phyloP scores from a whole-genome alignment of 2,329 filamentous ascomycete species.

The Akanthomyces uredinophilus region DNA sequence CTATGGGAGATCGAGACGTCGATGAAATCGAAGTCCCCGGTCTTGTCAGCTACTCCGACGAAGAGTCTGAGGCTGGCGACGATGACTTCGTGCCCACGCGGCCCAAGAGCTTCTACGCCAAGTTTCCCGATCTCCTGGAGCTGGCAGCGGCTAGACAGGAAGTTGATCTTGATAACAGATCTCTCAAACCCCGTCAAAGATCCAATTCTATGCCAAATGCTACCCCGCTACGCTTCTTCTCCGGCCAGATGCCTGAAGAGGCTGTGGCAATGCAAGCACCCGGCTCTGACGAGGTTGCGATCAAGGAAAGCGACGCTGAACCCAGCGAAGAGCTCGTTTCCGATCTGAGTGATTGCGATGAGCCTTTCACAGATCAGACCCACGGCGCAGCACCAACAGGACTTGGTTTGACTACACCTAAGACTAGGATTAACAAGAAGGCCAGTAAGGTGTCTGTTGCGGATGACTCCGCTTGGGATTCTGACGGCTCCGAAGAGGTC shows the following conservation, averaged over 20 bases:
- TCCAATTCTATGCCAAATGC: slow-evolving; percentile 46
- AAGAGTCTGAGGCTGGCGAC: slow-evolving; percentile 47
- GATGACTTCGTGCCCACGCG: slow-evolving; percentile 30
- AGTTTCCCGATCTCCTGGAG: background rate
- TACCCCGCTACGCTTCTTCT: slow-evolving; percentile 18
- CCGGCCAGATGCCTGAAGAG: background rate
- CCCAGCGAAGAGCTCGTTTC: background rate
- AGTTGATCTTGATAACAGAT: slow-evolving; percentile 32
- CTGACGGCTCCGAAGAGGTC: slow-evolving; percentile 39
- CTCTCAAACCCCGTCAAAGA: slow-evolving; percentile 36
- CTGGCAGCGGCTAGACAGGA: slow-evolving; percentile 22
- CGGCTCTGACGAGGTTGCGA: background rate
- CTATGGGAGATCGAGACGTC: slow-evolving; percentile 61
- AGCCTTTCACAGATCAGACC: background rate
- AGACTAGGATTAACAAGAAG: background rate
- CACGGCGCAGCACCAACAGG: background rate
- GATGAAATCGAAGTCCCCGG: slow-evolving; percentile 78
- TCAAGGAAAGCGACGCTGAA: background rate
- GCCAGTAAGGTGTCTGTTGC: background rate
- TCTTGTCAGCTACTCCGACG: slow-evolving; percentile 56
- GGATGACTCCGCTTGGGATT: slow-evolving; percentile 11
- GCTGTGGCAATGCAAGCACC: background rate
- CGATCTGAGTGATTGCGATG: background rate
- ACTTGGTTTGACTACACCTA: slow-evolving; percentile 4
- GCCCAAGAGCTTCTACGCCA: slow-evolving; percentile 40